Evolutionary conservation across 2,329 filamentous ascomycete genomes (phyloP), one percentile per base, ranked within the genome.

Genomic region (Aspergillus aculeatinus): DNA sequence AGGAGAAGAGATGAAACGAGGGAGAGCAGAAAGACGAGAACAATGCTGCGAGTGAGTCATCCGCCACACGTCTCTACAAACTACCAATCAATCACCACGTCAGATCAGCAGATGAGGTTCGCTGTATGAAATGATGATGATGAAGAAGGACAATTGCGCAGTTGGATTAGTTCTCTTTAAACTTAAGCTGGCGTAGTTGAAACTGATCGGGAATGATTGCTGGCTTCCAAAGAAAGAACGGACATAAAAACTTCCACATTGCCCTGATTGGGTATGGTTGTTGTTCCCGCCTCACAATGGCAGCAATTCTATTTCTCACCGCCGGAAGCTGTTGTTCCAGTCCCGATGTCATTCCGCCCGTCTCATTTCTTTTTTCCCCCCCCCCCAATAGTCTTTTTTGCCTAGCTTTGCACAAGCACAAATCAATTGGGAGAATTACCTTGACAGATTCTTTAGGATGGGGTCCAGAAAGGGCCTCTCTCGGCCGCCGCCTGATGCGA

Each of bases 391-490:
- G 27, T 29, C 27, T 35, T 35, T 35, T 35, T 44, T 44, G 39
- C 16, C 16, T 12, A 44, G 14, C 39, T 19, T 44, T 14, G 16
- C 33, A 35, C 33, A 16, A 35, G 14, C 27, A 29, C 27, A 29
- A 29, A 7, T 29, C 9, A 29, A 29, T 29, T 29, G 27, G 7
- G 27, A 29, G 27, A 29, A 29, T 9, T 29, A 29, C 5, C 27
- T 35, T 11, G 21, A 25, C 33, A 9, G 4, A 23, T 11, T 27
- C 9, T 19, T 58, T 60, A 70, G 58, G 62, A 86, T 86, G 84
- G 81, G 77, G 33, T 78, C 79, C 25, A 83, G 79, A 63, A 79
- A 80, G 63, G 71, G 74, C 52, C 74, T 71, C 56, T 73, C 72
- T 52, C 77, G 73, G 61, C 76, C 74, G 58, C 80, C 78, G 42